Evolutionary conservation across 164 flowering plant genomes (phyloP).

Genomic region (Vitis cinerea): DNA sequence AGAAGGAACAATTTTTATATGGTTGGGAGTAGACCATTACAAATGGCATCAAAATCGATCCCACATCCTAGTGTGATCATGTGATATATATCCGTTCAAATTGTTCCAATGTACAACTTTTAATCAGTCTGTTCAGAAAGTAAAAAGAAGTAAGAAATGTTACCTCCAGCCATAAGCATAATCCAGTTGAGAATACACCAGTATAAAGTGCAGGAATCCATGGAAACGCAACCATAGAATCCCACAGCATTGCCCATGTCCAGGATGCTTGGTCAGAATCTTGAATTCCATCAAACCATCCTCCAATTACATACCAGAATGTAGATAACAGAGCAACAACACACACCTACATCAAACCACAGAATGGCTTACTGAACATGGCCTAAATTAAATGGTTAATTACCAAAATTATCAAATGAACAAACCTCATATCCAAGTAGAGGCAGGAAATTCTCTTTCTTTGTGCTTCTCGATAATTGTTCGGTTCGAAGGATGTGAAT

Average conservation of each 20-base stretch:
- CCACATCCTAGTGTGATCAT: too few relatives aligned
- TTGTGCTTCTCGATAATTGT: constrained; percentile 66
- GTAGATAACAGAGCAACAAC: constrained; percentile 61
- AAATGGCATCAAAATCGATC: too few relatives aligned
- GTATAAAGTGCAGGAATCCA: constrained; percentile 91
- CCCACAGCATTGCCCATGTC: constrained; percentile 43
- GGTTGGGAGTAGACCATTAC: too few relatives aligned
- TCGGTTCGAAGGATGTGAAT: constrained; percentile 85
- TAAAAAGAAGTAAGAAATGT: background rate
- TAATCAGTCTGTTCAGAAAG: too few relatives aligned
- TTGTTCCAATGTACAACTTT: too few relatives aligned
- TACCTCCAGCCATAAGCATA: constrained; percentile 92
- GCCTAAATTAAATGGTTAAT: too few relatives aligned
- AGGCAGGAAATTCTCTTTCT: constrained; percentile 53
- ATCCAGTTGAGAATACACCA: constrained; percentile 71
- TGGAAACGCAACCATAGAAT: constrained; percentile 59
- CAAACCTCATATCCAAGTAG: constrained; percentile 86
- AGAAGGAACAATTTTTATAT: too few relatives aligned
- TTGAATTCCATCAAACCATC: constrained; percentile 32
- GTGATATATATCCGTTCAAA: too few relatives aligned
- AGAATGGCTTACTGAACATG: background rate
- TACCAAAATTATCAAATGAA: background rate
- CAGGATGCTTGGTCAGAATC: constrained; percentile 41
- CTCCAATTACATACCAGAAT: constrained; percentile 55
- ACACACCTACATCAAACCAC: constrained; percentile 40